Evolutionary conservation across 331 rosid genomes (phyloP).

Genomic region (Ulmus americana): DNA sequence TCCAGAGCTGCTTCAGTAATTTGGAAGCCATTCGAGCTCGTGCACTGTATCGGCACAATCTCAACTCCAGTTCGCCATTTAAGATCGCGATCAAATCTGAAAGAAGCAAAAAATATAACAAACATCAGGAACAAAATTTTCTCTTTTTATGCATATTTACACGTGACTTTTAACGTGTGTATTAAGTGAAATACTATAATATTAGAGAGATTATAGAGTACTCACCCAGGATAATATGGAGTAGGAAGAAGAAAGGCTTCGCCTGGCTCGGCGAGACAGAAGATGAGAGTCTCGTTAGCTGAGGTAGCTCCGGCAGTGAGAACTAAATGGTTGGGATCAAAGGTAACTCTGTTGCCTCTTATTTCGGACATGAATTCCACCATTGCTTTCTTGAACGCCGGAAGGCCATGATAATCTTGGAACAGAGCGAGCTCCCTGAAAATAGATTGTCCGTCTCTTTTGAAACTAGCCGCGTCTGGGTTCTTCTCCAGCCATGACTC

Average conservation of each 20-base stretch:
- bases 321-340: constrained; percentile 66
- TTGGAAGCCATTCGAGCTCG: constrained; percentile 71
- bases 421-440: constrained; percentile 89
- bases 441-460: constrained; percentile 65
- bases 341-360: constrained; percentile 68
- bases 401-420: constrained; percentile 91
- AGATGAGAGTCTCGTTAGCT: constrained; percentile 88
- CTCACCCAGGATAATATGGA: constrained; percentile 97
- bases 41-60: constrained; percentile 89
- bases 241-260: constrained; percentile 93
- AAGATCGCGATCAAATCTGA: constrained; percentile 89
- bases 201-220: background rate
- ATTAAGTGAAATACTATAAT: background rate
- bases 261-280: constrained; percentile 74
- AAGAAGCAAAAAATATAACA: constrained; percentile 23
- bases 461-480: constrained; percentile 68
- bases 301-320: constrained; percentile 93
- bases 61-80: constrained; percentile 91
- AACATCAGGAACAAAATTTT: constrained; percentile 19
- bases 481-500: constrained; percentile 76
- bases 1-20: constrained; percentile 58
- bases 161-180: background rate
- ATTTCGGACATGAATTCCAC: constrained; percentile 86
- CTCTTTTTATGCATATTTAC: background rate
- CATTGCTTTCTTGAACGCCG: constrained; percentile 78